phyloP scores from a whole-genome alignment of 2,329 filamentous ascomycete species.

The Neofusicoccum ribis region DNA sequence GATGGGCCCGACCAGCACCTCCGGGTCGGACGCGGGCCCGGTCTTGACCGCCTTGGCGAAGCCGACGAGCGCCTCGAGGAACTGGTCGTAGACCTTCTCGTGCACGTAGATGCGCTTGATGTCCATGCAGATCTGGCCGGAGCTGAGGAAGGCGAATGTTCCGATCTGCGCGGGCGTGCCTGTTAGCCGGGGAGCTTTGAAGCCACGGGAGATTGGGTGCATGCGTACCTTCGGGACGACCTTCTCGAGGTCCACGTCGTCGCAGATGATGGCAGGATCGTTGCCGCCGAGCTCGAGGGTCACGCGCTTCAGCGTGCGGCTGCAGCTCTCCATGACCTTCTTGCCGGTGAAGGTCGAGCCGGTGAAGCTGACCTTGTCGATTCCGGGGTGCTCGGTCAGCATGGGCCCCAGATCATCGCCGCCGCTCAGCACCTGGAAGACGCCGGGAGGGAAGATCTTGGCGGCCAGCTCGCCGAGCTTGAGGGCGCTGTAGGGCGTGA shows the following conservation, averaged over 20 bases:
- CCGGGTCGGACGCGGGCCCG: conserved; percentile 40
- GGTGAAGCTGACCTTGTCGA: conserved; percentile 65
- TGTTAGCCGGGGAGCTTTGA: background rate
- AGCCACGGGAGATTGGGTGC: background rate
- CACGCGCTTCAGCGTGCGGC: conserved; percentile 59
- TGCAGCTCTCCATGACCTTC: conserved; percentile 56
- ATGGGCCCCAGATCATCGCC: conserved; percentile 60
- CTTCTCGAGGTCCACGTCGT: conserved; percentile 51
- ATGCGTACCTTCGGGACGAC: conserved; percentile 31
- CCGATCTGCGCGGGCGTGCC: conserved; percentile 38
- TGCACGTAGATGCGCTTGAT: conserved; percentile 62
- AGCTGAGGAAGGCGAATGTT: conserved; percentile 56
- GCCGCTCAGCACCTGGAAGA: conserved; percentile 61
- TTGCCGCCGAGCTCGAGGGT: conserved; percentile 65
- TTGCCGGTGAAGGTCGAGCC: conserved; percentile 62
- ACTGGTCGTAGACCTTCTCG: conserved; percentile 59
- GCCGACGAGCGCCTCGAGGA: conserved; percentile 49
- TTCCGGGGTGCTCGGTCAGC: conserved; percentile 59
- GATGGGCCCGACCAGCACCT: conserved; percentile 58
- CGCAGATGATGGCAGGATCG: conserved; percentile 60
- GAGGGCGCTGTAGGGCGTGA: conserved; percentile 58
- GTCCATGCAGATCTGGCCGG: conserved; percentile 49
- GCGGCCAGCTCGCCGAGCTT: conserved; percentile 61
- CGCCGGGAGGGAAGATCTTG: conserved; percentile 60
- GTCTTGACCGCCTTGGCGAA: conserved; percentile 46